Conservation (phyloP, 306 rosid genomes). For the Pachyrhizus erosus region DNA sequence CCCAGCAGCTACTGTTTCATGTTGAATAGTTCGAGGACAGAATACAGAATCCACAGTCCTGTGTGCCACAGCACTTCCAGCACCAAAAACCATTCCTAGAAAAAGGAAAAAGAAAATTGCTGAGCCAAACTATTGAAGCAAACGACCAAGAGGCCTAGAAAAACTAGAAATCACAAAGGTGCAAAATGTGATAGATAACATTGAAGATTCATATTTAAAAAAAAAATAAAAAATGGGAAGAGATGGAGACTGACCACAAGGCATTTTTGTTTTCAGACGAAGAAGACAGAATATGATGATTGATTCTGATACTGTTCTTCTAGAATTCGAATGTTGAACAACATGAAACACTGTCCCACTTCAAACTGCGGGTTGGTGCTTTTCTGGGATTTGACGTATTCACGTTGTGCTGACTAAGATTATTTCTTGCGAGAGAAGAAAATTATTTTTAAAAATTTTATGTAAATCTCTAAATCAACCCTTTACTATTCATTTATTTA, state of each 20-base stretch:
- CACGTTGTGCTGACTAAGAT: neutral
- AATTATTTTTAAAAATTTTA: neutral
- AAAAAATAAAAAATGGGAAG: neutral
- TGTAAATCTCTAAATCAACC: too few species aligned
- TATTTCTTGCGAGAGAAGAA: neutral
- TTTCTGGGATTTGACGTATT: neutral
- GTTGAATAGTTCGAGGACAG: conserved; percentile 72
- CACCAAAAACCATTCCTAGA: conserved; percentile 75
- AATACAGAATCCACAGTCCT: conserved; percentile 70
- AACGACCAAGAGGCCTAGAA: too few species aligned
- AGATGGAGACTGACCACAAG: neutral
- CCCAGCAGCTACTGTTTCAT: conserved; percentile 54
- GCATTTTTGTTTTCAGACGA: neutral
- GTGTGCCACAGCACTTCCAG: conserved; percentile 75
- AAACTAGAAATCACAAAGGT: neutral
- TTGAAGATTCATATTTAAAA: neutral
- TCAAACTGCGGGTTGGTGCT: neutral
- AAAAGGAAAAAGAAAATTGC: neutral
- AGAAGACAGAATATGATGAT: neutral
- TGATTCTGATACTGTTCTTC: neutral
- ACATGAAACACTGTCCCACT: too few species aligned
- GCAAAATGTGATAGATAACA: neutral
- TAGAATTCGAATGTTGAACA: neutral
- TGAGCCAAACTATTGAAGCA: too few species aligned
- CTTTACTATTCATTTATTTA: too few species aligned